These are phyloP conservation scores for Aspergillus unguis DNA, from an alignment of 2,329 filamentous ascomycete genomes.

Conservation along the genomic window DNA sequence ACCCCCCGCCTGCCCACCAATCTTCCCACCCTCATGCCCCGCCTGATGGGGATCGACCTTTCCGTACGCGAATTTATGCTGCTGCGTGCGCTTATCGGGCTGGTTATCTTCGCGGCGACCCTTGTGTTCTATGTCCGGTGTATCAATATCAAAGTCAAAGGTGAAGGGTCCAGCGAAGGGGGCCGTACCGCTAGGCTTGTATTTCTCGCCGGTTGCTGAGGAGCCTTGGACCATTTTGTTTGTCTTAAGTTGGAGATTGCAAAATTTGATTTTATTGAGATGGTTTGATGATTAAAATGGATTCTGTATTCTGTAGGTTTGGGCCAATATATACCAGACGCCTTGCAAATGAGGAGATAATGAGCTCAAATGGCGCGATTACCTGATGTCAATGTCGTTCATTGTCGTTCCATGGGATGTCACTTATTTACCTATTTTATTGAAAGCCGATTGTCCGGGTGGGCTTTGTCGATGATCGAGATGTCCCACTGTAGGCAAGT, in stretches of 20 bases:
- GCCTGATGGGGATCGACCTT: constrained; percentile 11
- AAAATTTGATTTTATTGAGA: background rate
- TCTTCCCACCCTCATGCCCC: constrained; percentile 7
- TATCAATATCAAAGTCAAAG: background rate
- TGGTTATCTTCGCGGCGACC: constrained; percentile 10
- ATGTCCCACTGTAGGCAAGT: background rate
- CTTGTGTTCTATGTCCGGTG: constrained; percentile 4
- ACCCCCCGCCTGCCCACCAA: constrained; percentile 5
- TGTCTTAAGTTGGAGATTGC: background rate
- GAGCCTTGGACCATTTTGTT: constrained; percentile 4
- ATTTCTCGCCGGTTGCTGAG: constrained; percentile 7
- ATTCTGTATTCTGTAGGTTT: background rate
- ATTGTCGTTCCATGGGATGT: background rate
- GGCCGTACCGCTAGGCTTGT: constrained; percentile 10
- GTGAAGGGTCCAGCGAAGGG: too few species aligned
- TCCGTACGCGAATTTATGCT: constrained; percentile 9
- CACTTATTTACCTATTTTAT: too few species aligned
- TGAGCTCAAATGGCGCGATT: background rate
- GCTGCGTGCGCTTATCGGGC: constrained; percentile 11
- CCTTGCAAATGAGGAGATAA: background rate
- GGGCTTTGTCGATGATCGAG: background rate
- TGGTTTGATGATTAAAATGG: background rate
- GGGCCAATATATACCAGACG: background rate
- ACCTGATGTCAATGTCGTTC: background rate
- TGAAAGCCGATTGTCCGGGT: background rate